phyloP scores from a whole-genome alignment of 257 asterid genomes.

The Scutellaria barbata region DNA sequence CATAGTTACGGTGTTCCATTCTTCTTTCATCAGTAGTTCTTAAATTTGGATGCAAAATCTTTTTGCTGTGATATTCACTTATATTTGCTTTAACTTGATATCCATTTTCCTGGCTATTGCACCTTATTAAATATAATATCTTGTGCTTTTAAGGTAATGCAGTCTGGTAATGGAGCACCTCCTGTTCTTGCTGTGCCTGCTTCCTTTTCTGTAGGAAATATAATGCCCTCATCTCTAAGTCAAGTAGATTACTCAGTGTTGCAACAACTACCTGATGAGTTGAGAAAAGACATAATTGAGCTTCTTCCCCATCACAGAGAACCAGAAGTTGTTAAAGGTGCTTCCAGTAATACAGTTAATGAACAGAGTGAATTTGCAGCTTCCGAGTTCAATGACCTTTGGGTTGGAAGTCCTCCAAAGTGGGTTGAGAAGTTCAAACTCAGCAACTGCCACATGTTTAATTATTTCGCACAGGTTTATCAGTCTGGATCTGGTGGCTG shows the following conservation, averaged over 20 bases:
- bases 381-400: conserved; percentile 52
- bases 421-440: conserved; percentile 75
- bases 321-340: conserved; percentile 42
- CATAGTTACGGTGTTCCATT: neutral
- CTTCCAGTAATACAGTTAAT: conserved; percentile 42
- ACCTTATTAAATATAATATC: conserved; percentile 11
- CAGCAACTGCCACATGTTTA: conserved; percentile 53
- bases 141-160: conserved; percentile 42
- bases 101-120: conserved; percentile 5
- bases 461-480: conserved; percentile 54
- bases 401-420: conserved; percentile 82
- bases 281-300: conserved; percentile 75
- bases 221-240: conserved; percentile 90
- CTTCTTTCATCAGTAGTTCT: neutral
- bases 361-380: conserved; percentile 40
- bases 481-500: conserved; percentile 47
- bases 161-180: conserved; percentile 38
- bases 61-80: conserved; percentile 12
- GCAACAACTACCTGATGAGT: conserved; percentile 84
- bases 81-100: conserved; percentile 11
- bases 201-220: conserved; percentile 42
- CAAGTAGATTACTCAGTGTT: conserved; percentile 83
- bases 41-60: neutral
- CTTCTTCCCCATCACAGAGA: conserved; percentile 74
- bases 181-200: conserved; percentile 38